Evolutionary conservation across 2,329 filamentous ascomycete species (phyloP).

Genomic region (Neonectria hederae): DNA sequence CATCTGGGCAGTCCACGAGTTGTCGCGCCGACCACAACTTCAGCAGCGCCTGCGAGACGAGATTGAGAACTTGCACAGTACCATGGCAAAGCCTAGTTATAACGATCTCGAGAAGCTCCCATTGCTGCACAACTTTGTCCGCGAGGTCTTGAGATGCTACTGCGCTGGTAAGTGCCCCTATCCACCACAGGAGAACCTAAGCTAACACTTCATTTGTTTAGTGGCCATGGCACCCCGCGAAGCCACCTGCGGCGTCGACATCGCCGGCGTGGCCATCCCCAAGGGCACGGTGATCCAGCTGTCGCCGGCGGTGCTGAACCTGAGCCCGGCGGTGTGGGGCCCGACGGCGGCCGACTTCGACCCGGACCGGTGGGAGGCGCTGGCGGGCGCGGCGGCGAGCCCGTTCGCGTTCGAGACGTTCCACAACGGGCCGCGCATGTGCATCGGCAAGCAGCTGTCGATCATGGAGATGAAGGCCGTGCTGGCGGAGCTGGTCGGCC

Average conservation of each 20-base stretch:
- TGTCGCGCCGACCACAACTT: slow-evolving; percentile 48
- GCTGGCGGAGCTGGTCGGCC: slow-evolving; percentile 45
- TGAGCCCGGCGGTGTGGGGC: slow-evolving; percentile 51
- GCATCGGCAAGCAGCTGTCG: slow-evolving; percentile 50
- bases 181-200: too few relatives aligned
- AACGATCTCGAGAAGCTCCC: slow-evolving; percentile 46
- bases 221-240: slow-evolving; percentile 49
- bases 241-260: slow-evolving; percentile 45
- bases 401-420: slow-evolving; percentile 50
- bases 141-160: slow-evolving; percentile 55
- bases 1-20: slow-evolving; percentile 54
- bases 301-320: slow-evolving; percentile 49
- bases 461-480: slow-evolving; percentile 52
- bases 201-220: slow-evolving; percentile 21
- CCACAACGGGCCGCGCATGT: slow-evolving; percentile 49
- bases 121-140: slow-evolving; percentile 53
- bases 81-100: slow-evolving; percentile 24
- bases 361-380: slow-evolving; percentile 51
- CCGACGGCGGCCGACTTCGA: slow-evolving; percentile 46
- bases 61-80: slow-evolving; percentile 37
- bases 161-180: slow-evolving; percentile 44
- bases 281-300: slow-evolving; percentile 52
- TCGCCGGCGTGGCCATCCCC: slow-evolving; percentile 50
- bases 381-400: slow-evolving; percentile 35
- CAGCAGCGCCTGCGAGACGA: slow-evolving; percentile 53